Evolutionary conservation across 345 rosid species (phyloP).

Genomic region (Schrenkiella parvula): DNA sequence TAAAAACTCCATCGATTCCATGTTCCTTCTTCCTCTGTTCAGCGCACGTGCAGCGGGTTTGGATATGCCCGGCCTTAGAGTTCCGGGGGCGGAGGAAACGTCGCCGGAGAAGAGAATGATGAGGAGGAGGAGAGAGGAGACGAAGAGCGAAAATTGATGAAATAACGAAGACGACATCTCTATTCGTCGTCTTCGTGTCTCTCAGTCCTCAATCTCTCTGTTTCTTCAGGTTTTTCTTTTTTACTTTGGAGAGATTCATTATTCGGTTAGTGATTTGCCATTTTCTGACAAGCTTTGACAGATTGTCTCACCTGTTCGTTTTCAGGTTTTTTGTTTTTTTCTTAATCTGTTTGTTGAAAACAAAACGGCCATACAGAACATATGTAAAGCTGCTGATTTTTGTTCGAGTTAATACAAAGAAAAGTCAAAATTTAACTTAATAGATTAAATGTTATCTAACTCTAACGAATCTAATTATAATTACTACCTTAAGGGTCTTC

Average conservation of each 20-base stretch:
- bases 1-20: constrained; percentile 29
- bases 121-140: constrained; percentile 8
- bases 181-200: constrained; percentile 23
- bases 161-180: constrained; percentile 25
- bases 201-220: constrained; percentile 7
- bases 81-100: not conserved
- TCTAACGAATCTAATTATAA: not conserved
- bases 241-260: not conserved
- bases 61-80: not conserved
- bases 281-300: constrained; percentile 19
- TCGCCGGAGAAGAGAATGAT: constrained; percentile 1
- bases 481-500: not conserved
- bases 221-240: not conserved
- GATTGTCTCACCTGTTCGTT: constrained; percentile 18
- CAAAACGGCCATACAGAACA: constrained; percentile 4
- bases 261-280: constrained; percentile 24
- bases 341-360: constrained; percentile 6
- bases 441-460: not conserved
- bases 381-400: not conserved
- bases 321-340: not conserved
- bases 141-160: not conserved
- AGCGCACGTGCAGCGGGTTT: not conserved
- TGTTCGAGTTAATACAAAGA: not conserved
- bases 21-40: not conserved
- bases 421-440: not conserved